Conservation (phyloP, 1,284 basidiomycete species). For the Tylopilus sp. region DNA sequence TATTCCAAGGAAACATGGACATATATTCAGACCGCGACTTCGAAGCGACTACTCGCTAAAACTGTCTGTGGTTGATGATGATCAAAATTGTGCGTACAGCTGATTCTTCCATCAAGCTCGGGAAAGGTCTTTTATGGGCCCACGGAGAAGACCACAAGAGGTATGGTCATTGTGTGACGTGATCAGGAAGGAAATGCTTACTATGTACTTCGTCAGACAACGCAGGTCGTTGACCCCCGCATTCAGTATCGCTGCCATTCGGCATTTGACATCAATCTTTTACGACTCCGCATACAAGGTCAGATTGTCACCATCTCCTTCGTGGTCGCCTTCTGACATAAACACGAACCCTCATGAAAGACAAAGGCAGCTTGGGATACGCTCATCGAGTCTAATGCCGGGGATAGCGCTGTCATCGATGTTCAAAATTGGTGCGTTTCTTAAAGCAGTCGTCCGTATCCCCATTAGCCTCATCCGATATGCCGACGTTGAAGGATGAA, state of each 20-base stretch:
- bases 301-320: background rate
- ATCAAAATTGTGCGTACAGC: background rate
- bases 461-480: too few relatives aligned
- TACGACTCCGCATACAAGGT: conserved; percentile 46
- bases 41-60: conserved; percentile 40
- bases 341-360: background rate
- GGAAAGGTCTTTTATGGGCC: conserved; percentile 13
- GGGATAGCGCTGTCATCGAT: conserved; percentile 40
- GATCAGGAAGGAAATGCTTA: too few relatives aligned
- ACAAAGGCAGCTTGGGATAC: conserved; percentile 51
- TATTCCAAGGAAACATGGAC: conserved; percentile 41
- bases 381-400: conserved; percentile 37
- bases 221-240: conserved; percentile 24
- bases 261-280: conserved; percentile 8
- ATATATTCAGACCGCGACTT: conserved; percentile 42
- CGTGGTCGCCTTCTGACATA: background rate
- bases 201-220: conserved; percentile 29
- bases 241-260: conserved; percentile 8
- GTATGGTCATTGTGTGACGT: too few relatives aligned
- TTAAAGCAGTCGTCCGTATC: background rate
- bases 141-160: conserved; percentile 13
- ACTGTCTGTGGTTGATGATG: conserved; percentile 36
- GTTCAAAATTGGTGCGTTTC: conserved; percentile 38
- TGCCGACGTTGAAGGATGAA: conserved; percentile 38
- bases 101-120: conserved; percentile 7